phyloP scores from a whole-genome alignment of 164 flowering plant species.

The Tetracentron sinense region DNA sequence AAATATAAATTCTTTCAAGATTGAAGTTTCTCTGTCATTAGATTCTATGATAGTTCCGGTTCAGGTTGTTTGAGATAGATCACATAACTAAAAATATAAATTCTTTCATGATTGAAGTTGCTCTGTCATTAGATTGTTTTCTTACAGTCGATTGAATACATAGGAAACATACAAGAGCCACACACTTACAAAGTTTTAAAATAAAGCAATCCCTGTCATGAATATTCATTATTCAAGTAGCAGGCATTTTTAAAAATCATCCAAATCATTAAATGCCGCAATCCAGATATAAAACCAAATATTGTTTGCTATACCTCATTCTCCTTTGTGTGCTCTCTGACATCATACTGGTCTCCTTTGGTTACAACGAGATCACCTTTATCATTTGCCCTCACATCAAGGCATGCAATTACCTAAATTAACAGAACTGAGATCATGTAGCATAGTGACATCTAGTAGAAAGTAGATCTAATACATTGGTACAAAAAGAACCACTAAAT shows the following conservation, averaged over 20 bases:
- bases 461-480: not conserved
- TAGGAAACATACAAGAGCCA: not conserved
- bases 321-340: slow-evolving; percentile 82
- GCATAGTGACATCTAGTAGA: not conserved
- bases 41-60: no score
- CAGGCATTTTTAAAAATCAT: not conserved
- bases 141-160: not conserved
- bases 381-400: slow-evolving; percentile 96
- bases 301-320: slow-evolving; percentile 61
- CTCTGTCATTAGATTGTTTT: not conserved
- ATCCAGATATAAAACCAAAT: slow-evolving; percentile 4
- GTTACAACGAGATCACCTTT: slow-evolving; percentile 95
- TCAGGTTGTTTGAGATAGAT: no score
- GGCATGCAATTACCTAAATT: slow-evolving; percentile 89
- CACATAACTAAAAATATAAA: not conserved
- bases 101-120: not conserved
- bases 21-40: not conserved
- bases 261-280: not conserved
- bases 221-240: not conserved
- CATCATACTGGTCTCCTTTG: slow-evolving; percentile 98
- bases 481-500: not conserved
- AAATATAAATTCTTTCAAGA: not conserved
- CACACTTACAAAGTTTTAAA: no score
- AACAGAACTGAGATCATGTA: not conserved
- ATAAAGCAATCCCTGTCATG: not conserved